Base-by-base conservation (phyloP, 1,139 yeast genomes). In the Candida albicans region DNA sequence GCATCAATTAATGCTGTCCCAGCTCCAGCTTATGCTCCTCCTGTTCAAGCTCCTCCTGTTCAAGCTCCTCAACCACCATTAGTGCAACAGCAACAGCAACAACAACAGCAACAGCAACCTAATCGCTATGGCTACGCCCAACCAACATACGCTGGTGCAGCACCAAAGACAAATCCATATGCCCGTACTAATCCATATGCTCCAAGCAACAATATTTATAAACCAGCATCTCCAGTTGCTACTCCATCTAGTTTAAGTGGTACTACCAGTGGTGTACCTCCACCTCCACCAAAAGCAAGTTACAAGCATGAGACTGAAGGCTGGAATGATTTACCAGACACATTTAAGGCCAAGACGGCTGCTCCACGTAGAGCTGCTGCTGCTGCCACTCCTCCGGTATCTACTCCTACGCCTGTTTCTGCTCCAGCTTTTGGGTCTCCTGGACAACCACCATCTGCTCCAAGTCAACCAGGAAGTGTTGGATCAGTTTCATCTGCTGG, bases 311-410 rank as follows among this genome's bases (percentile, higher is more conserved):
- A 85, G 37, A 83, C 83, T 37, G 93, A 87, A 40, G 97, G 97
- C 3, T 91, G 97, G 97, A 91, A 91, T 59, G 97, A 91, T 63
- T 72, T 91, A 52, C 96, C 97, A 40, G 75, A 83, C n/a, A 73
- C 79, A 25, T 75, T 84, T 62, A 81, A 72, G 71, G 61, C 64
- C 38, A 59, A 67, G 55, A 68, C 78, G 18, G 68, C 75, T 28
- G 66, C 80, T 11, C 74, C 79, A 30, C 76, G 84, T 53, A 74
- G 80, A 43, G 74, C 81, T 14, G 71, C 82, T 1, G 68, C 79
- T 3, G 73, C 75, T 1, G 59, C 55, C 26, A 29, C 3, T 5
- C 3, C 22, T 3, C 22, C 22, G 5, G 22, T 18, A 18, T 18
- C 22, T 18, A 18, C 62, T 10, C 50, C 59, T 4, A 49, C 59